Base-by-base conservation (phyloP, 1,284 basidiomycete species). In the Xerocomus minutiporus region DNA sequence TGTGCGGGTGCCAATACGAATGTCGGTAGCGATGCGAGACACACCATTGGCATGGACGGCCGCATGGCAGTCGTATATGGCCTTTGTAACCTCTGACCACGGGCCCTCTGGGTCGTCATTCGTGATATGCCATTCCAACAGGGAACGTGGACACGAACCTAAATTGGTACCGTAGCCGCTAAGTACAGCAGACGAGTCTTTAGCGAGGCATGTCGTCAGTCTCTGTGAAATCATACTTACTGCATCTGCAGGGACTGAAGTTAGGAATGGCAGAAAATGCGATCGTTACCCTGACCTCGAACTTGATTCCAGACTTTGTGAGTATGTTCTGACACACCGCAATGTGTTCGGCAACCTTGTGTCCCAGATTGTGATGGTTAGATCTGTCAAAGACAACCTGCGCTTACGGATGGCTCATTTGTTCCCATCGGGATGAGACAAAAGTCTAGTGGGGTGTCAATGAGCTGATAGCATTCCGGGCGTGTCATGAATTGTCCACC, bases 151-250 rank as follows among this genome's bases (percentile, higher is more conserved):
- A 48, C 40, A 60, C 74, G 47, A 56, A 80, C 91, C 92, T 46
- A 95, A 61, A 65, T 95, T 95, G 3, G 93, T 96, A 5, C 93
- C 93, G 63, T 93, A 93, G 3, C 91, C 91, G 63, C 91, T 20
- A 20, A 20, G 20, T 93, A 59, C 26, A 4, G 31, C 12, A 54
- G 53, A 35, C 39, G 50, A 51, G 28, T 44, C 42, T 55, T 55
- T 20, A 63, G 46, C 12, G 43, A 46, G 44, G 52, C 26, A 52
- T 31, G 48, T 46, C 34, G 50, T 53, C 28, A 53, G 54, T 44
- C 40, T 23, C 42, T 39, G 45, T 40, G 45, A 50, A 38, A 34
- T 32, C 1, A 13, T 50, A 57, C 85, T 77, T 71, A 89, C 86
- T 89, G 85, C 80, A 90, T 82, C 85, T 92, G 55, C 48, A 20